A percentile compares a stretch with the other conserved stretches of the same genome.
These are phyloP conservation scores for Ustilago esculenta DNA, from an alignment of 1,284 basidiomycete genomes.

Conservation along the genomic window DNA sequence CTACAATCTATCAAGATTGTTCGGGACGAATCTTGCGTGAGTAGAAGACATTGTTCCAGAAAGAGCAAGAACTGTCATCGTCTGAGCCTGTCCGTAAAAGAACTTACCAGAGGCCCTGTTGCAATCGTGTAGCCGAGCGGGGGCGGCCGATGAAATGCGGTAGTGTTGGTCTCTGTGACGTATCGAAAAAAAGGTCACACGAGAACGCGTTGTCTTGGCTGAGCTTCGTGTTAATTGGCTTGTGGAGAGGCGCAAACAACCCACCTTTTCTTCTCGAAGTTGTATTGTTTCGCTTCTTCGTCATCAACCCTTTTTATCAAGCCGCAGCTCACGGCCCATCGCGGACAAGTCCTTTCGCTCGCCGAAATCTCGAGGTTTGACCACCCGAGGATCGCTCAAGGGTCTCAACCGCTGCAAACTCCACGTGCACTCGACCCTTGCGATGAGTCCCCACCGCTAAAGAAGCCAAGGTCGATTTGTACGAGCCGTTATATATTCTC, in stretches of 20 bases:
- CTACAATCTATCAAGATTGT: too few relatives aligned
- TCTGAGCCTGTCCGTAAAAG: too few relatives aligned
- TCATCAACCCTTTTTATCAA: not conserved
- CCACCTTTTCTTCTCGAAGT: not conserved
- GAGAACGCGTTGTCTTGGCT: slow-evolving; percentile 7
- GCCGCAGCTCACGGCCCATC: not conserved
- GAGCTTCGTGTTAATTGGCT: slow-evolving; percentile 9
- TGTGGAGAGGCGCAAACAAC: not conserved
- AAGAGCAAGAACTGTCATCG: too few relatives aligned
- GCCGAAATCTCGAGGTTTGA: too few relatives aligned
- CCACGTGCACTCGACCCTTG: slow-evolving; percentile 6
- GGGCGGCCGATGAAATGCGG: not conserved
- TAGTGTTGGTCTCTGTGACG: slow-evolving; percentile 34
- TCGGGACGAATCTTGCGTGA: too few relatives aligned
- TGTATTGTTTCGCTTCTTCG: not conserved
- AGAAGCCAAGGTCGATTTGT: too few relatives aligned
- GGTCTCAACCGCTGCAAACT: not conserved
- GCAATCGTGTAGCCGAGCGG: too few relatives aligned
- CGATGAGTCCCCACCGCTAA: too few relatives aligned
- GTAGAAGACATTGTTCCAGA: too few relatives aligned
- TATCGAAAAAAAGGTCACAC: slow-evolving; percentile 11
- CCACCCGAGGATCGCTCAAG: too few relatives aligned
- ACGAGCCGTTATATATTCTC: slow-evolving; percentile 3
- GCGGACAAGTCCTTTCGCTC: not conserved
- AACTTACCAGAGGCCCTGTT: too few relatives aligned